Base-by-base conservation (phyloP, 495 filamentous ascomycete genomes). In the Trichocladium antarcticum region DNA sequence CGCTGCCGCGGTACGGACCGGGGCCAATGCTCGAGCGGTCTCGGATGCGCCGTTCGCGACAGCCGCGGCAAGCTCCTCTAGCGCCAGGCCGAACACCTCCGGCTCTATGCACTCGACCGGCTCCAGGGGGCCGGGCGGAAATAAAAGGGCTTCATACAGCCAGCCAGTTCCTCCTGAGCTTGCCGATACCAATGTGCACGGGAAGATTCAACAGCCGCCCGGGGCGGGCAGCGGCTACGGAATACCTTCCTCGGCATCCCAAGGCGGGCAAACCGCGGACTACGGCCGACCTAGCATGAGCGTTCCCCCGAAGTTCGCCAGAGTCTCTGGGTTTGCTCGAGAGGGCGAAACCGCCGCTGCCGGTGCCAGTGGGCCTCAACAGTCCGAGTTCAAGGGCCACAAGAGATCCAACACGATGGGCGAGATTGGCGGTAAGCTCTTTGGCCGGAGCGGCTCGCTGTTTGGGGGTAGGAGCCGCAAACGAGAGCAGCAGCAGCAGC, bases 381-480 rank as follows among this genome's bases (percentile, higher is more conserved):
- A 51, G 17, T 40, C 42, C 24, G 68, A 69, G 35, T 55, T 43
- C 19, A 86, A 83, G 65, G 80, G 83, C n/a, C 89, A 96, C 70
- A 89, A 87, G 67, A 75, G 89, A 53, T 94, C 89, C 1, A 95
- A 82, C 64, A 96, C 89, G 4, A 80, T 95, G 56, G 83, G 86
- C 31, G 82, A 86, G 49, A 78, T 89, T 48, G 71, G 80, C 22
- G 83, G 83, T 56, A 86, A 83, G 62, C 67, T 93, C 12, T 85
- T 95, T 64, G 79, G 84, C 48, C 80, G 89, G 32, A 83, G 82
- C 47, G 81, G 80, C 14, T 90, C 85, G 6, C 72, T 93, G 32
- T 87, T 93, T 61, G 81, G 83, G 15, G 75, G 74, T 31, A 68
- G 68, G 37, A 71, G 69, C 41, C 66, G 68, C 28, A 72, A 70